Evolutionary conservation across 768 basidiomycete species (phyloP).

Genomic region (Lepiota subincarnata): DNA sequence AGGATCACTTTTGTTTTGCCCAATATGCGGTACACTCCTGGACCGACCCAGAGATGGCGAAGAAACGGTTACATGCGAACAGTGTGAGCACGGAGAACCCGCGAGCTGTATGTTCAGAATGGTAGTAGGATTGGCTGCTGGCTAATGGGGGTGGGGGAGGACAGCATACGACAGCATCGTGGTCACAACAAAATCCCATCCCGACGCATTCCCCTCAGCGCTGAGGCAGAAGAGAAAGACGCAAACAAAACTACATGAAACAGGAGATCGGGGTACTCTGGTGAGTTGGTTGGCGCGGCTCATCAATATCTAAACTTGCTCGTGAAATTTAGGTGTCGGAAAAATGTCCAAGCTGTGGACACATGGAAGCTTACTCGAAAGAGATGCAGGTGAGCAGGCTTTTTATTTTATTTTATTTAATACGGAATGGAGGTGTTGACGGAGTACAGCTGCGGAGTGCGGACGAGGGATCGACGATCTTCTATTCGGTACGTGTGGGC

Average conservation of each 20-base stretch:
- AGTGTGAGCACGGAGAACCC: constrained; percentile 84
- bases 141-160: not conserved
- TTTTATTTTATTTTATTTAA: no score
- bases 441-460: constrained; percentile 70
- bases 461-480: constrained; percentile 91
- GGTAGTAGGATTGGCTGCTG: not conserved
- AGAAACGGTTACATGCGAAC: constrained; percentile 75
- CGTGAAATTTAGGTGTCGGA: constrained; percentile 64
- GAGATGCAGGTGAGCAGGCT: constrained; percentile 68
- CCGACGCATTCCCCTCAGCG: constrained; percentile 91
- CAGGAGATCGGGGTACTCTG: constrained; percentile 59
- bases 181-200: constrained; percentile 86
- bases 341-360: constrained; percentile 84
- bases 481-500: constrained; percentile 73
- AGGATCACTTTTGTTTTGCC: constrained; percentile 95
- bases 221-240: constrained; percentile 87
- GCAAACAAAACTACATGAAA: constrained; percentile 74
- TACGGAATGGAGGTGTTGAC: constrained; percentile 7
- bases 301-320: not conserved
- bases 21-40: constrained; percentile 86
- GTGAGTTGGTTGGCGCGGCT: constrained; percentile 24
- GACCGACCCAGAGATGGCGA: constrained; percentile 75
- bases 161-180: constrained; percentile 90
- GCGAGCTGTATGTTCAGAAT: constrained; percentile 67
- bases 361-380: constrained; percentile 82